Evolutionary conservation across 192 early-diverging fungal genomes (phyloP).

Genomic region (Rhizophagus clarus): DNA sequence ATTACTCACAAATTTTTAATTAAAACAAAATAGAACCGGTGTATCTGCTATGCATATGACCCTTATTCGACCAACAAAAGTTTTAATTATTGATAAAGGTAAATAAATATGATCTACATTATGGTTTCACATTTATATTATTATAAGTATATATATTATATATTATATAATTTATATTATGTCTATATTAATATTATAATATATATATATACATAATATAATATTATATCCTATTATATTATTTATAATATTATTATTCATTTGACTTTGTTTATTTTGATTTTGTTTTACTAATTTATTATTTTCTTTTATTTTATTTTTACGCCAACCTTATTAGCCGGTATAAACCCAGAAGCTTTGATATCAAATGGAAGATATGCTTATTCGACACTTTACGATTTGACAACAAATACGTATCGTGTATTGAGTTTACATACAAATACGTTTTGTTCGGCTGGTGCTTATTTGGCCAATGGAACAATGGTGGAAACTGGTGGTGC

Average conservation of each 20-base stretch:
- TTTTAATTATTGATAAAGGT: conserved; percentile 58
- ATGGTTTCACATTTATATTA: no score
- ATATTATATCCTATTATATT: not conserved
- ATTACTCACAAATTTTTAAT: not conserved
- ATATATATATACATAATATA: not conserved
- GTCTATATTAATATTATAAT: not conserved
- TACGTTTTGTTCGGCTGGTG: conserved; percentile 60
- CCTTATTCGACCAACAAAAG: conserved; percentile 47
- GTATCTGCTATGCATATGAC: conserved; percentile 56
- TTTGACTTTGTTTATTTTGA: no score
- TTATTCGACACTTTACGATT: conserved; percentile 51
- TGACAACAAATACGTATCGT: conserved; percentile 46
- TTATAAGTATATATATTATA: no score
- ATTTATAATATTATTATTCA: no score
- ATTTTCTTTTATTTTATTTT: not conserved
- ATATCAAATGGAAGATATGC: conserved; percentile 47
- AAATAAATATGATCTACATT: not conserved
- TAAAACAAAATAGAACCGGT: conserved; percentile 37
- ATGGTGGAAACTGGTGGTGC: conserved; percentile 58
- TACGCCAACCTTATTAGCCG: conserved; percentile 29
- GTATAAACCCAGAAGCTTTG: conserved; percentile 51
- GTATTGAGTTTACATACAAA: conserved; percentile 52
- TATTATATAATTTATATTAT: no score
- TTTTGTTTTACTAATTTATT: no score
- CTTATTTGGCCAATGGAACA: conserved; percentile 57